Conservation (phyloP, 2,329 filamentous ascomycete genomes). For the Sclerotinia borealis region DNA sequence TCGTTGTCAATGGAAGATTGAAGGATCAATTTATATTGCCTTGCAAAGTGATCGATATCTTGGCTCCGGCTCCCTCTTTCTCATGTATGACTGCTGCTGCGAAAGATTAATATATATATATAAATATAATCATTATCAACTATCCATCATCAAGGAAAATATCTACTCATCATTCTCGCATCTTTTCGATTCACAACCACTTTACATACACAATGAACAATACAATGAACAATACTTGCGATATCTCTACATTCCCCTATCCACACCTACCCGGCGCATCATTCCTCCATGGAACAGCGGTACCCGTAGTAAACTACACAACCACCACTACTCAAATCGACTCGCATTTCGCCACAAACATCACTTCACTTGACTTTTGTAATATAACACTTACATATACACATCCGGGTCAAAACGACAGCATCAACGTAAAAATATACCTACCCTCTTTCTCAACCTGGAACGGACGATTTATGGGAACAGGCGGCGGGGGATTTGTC, state of each 20-base stretch:
- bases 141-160: not conserved
- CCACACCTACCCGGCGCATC: not conserved
- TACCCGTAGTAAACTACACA: not conserved
- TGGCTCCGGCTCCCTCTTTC: no score
- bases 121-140: no score
- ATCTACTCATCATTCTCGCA: not conserved
- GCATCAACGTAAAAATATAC: constrained; percentile 24
- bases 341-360: no score
- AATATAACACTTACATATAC: constrained; percentile 20
- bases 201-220: no score
- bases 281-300: not conserved
- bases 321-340: accelerated
- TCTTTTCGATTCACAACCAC: no score
- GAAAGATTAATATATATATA: no score
- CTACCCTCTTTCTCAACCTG: constrained; percentile 17
- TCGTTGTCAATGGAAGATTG: no score
- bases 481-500: not conserved
- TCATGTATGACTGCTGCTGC: no score
- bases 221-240: not conserved
- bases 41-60: no score
- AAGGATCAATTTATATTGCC: no score
- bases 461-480: constrained; percentile 9
- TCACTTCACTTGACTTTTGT: constrained; percentile 3
- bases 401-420: constrained; percentile 24
- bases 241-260: not conserved